These are phyloP conservation scores for Excoecaria cochinchinensis DNA, from an alignment of 345 rosid species.

Conservation along the genomic window DNA sequence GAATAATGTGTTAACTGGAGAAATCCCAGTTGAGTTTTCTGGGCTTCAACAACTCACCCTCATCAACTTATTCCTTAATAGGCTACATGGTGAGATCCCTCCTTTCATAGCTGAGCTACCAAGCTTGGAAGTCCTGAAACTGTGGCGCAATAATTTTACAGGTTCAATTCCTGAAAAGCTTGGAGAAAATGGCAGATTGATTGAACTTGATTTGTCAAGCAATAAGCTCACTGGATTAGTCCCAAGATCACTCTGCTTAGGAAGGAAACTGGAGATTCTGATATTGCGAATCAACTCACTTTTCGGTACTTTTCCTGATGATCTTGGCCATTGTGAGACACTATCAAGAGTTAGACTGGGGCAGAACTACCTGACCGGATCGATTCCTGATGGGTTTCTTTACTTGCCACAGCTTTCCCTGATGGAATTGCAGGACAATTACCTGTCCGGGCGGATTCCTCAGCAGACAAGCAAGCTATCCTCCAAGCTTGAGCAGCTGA, in stretches of 20 bases:
- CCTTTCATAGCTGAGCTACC: slow-evolving; percentile 49
- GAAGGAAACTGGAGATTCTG: slow-evolving; percentile 42
- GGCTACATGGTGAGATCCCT: slow-evolving; percentile 62
- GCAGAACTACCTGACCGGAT: slow-evolving; percentile 62
- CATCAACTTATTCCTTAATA: slow-evolving; percentile 58
- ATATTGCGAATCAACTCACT: slow-evolving; percentile 58
- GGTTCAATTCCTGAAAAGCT: slow-evolving; percentile 58
- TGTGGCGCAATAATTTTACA: slow-evolving; percentile 71
- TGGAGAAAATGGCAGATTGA: slow-evolving; percentile 53
- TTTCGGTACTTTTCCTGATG: slow-evolving; percentile 60
- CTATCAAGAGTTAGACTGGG: slow-evolving; percentile 58
- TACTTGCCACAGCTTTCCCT: slow-evolving; percentile 60
- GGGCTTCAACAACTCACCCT: slow-evolving; percentile 48
- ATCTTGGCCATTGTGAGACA: slow-evolving; percentile 49
- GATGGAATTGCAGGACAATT: slow-evolving; percentile 62
- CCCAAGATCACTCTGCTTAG: slow-evolving; percentile 48
- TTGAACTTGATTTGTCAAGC: slow-evolving; percentile 57
- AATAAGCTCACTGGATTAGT: slow-evolving; percentile 69
- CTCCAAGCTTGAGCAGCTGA: slow-evolving; percentile 48
- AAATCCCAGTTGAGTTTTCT: slow-evolving; percentile 47
- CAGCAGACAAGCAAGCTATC: slow-evolving; percentile 38
- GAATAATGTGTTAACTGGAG: slow-evolving; percentile 53
- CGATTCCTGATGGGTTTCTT: slow-evolving; percentile 54
- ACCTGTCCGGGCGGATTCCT: slow-evolving; percentile 46
- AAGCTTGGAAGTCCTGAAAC: slow-evolving; percentile 42